phyloP scores from a whole-genome alignment of 148 eudicot genomes.

The Simmondsia chinensis region DNA sequence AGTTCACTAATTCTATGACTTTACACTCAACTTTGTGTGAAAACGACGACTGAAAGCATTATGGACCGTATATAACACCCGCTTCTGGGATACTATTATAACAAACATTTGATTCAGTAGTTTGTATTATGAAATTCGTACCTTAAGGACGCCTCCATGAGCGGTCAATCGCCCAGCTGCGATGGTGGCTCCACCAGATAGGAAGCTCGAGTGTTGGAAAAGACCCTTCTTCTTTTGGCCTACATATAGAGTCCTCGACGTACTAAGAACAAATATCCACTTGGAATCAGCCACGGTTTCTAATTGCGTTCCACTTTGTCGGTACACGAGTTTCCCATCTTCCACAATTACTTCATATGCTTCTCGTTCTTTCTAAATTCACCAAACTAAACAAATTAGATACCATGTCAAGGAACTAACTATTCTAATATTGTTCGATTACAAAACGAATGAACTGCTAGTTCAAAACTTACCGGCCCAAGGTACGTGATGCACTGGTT shows the following conservation, averaged over 20 bases:
- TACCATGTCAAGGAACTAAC: background rate
- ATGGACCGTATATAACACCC: too few species aligned
- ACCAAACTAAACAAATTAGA: background rate
- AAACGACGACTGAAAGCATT: too few species aligned
- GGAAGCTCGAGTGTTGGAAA: constrained; percentile 90
- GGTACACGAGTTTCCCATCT: constrained; percentile 68
- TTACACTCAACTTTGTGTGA: too few species aligned
- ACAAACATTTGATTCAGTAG: too few species aligned
- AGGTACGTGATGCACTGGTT: constrained; percentile 88
- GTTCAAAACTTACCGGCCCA: constrained; percentile 48
- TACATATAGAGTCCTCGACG: constrained; percentile 62
- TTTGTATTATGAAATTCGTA: constrained; percentile 13
- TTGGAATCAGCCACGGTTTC: constrained; percentile 63
- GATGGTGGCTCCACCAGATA: constrained; percentile 84
- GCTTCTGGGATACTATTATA: too few species aligned
- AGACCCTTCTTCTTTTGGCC: constrained; percentile 82
- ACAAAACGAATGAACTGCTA: background rate
- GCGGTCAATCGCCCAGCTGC: constrained; percentile 84
- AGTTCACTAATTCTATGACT: too few species aligned
- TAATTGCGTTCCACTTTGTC: constrained; percentile 42
- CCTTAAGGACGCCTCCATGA: constrained; percentile 68
- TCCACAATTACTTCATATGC: constrained; percentile 70
- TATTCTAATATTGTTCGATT: background rate
- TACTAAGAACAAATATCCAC: constrained; percentile 93
- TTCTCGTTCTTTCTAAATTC: constrained; percentile 64